phyloP scores from a whole-genome alignment of 306 rosid genomes.

The Crotalaria pallida region DNA sequence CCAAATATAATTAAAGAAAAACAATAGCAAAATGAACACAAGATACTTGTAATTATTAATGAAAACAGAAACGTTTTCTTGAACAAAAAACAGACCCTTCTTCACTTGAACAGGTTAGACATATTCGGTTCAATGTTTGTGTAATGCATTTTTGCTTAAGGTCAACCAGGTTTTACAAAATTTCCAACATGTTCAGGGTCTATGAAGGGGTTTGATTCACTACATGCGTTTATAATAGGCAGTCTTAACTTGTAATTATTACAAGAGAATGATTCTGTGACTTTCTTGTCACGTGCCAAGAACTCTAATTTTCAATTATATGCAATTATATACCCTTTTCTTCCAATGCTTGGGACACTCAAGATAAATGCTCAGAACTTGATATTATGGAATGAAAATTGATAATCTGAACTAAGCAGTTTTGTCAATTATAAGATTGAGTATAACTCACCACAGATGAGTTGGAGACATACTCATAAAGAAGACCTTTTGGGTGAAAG shows the following conservation, averaged over 20 bases:
- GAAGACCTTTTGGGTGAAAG: slow-evolving; percentile 56
- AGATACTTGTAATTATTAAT: too few species aligned
- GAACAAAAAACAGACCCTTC: neutral
- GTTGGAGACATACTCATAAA: slow-evolving; percentile 96
- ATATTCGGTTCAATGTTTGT: neutral
- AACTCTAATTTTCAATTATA: neutral
- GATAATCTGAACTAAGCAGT: neutral
- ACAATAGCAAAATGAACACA: too few species aligned
- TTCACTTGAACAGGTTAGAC: neutral
- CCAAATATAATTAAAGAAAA: neutral
- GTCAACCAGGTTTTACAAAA: too few species aligned
- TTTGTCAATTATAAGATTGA: neutral
- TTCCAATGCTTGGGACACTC: neutral
- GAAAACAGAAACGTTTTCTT: too few species aligned
- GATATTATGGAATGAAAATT: neutral
- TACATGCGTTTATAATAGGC: too few species aligned
- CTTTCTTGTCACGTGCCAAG: too few species aligned
- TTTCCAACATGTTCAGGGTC: too few species aligned
- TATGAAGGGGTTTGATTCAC: too few species aligned
- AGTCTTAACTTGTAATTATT: too few species aligned
- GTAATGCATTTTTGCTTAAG: neutral
- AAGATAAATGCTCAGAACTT: neutral
- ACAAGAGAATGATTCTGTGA: too few species aligned
- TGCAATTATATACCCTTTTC: neutral
- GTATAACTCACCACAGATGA: slow-evolving; percentile 66